These are phyloP conservation scores for Microsporum audouinii DNA, from an alignment of 2,329 filamentous ascomycete species.

Conservation along the genomic window DNA sequence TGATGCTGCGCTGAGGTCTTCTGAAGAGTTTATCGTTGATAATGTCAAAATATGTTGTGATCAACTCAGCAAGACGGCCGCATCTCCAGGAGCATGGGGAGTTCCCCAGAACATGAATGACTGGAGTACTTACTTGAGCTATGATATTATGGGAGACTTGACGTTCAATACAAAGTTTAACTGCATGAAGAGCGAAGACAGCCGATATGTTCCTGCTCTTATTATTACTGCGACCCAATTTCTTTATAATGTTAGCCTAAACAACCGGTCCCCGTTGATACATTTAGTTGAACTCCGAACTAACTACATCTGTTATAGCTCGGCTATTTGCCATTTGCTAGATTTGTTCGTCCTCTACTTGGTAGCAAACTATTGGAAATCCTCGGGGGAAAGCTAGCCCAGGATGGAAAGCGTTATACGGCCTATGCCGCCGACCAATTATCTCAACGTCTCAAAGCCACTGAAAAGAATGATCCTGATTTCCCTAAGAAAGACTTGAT, in stretches of 20 bases:
- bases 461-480: constrained; percentile 13
- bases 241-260: constrained; percentile 11
- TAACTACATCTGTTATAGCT: constrained; percentile 8
- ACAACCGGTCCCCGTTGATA: background rate
- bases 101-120: constrained; percentile 17
- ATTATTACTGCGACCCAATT: constrained; percentile 13
- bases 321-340: constrained; percentile 9
- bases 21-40: constrained; percentile 11
- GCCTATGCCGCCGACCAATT: constrained; percentile 25
- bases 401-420: constrained; percentile 8
- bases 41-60: constrained; percentile 11
- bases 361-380: constrained; percentile 9
- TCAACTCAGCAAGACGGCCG: constrained; percentile 5
- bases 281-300: background rate
- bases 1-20: constrained; percentile 16
- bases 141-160: constrained; percentile 28
- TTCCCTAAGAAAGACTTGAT: constrained; percentile 36
- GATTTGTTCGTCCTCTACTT: constrained; percentile 9
- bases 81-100: constrained; percentile 14
- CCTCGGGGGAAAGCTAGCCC: constrained; percentile 11
- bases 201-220: constrained; percentile 21
- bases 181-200: constrained; percentile 17
- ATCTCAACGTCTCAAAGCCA: constrained; percentile 29
- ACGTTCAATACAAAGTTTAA: constrained; percentile 25
- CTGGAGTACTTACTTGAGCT: constrained; percentile 22